phyloP scores from a whole-genome alignment of 805 yeast species.

The Starmerella floris region DNA sequence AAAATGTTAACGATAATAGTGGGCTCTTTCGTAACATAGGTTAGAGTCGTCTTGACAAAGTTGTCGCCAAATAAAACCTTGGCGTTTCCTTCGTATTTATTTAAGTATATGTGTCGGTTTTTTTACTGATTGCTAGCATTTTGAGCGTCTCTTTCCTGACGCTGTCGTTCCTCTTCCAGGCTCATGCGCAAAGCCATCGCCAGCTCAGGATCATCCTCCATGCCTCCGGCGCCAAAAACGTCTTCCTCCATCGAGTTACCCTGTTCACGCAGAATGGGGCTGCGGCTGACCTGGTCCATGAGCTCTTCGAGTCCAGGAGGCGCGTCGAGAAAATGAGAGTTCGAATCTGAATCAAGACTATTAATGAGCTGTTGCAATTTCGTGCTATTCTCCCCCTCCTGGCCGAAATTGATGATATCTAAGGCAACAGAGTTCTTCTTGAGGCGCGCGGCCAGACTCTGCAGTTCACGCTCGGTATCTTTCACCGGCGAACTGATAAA shows the following conservation, averaged over 20 bases:
- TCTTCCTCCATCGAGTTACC: slow-evolving; percentile 32
- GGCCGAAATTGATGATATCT: slow-evolving; percentile 87
- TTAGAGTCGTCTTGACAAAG: too few species aligned
- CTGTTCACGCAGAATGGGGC: slow-evolving; percentile 44
- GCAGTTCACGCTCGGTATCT: slow-evolving; percentile 57
- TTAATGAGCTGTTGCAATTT: slow-evolving; percentile 69
- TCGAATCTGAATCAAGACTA: slow-evolving; percentile 53
- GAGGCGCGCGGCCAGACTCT: slow-evolving; percentile 76
- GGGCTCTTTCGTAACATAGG: too few species aligned
- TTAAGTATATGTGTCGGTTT: too few species aligned
- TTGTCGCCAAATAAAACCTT: too few species aligned
- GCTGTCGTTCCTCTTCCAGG: slow-evolving; percentile 81
- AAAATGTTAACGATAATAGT: too few species aligned
- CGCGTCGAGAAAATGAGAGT: slow-evolving; percentile 59
- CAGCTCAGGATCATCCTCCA: slow-evolving; percentile 80
- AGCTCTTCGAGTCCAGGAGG: slow-evolving; percentile 80
- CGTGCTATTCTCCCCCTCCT: slow-evolving; percentile 60
- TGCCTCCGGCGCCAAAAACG: slow-evolving; percentile 28
- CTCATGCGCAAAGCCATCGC: slow-evolving; percentile 92
- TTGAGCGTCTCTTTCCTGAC: slow-evolving; percentile 27
- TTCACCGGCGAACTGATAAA: slow-evolving; percentile 79
- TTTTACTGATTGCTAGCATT: not conserved
- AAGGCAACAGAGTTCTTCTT: slow-evolving; percentile 86
- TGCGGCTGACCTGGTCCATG: slow-evolving; percentile 65
- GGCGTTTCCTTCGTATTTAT: too few species aligned